These are phyloP conservation scores for Kwoniella newhampshirensis DNA, from an alignment of 768 basidiomycete species.

Conservation along the genomic window DNA sequence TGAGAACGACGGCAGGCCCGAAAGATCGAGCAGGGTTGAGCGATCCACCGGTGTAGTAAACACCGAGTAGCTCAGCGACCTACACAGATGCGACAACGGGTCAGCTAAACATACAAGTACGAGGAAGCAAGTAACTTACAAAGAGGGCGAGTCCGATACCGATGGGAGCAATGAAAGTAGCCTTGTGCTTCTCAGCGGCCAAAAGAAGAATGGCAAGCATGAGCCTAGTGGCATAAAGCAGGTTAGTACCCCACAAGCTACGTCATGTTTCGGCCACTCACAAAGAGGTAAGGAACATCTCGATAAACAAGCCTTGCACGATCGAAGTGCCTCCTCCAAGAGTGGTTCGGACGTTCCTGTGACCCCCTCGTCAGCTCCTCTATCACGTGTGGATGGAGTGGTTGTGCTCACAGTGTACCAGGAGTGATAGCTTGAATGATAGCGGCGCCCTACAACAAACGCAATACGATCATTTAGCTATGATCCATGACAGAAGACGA, in stretches of 20 bases:
- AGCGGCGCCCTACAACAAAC: constrained; percentile 35
- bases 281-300: constrained; percentile 54
- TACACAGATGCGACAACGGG: constrained; percentile 1
- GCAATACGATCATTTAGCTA: not conserved
- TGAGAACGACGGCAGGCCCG: constrained; percentile 47
- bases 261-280: constrained; percentile 10
- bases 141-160: constrained; percentile 55
- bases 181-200: constrained; percentile 54
- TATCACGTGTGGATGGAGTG: not conserved
- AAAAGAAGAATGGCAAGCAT: constrained; percentile 46
- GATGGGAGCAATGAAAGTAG: constrained; percentile 56
- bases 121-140: not conserved
- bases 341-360: constrained; percentile 37
- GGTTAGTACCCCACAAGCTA: constrained; percentile 4
- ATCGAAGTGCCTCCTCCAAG: constrained; percentile 47
- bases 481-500: not conserved
- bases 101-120: constrained; percentile 3
- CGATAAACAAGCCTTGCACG: constrained; percentile 53
- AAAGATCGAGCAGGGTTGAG: constrained; percentile 51
- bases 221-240: constrained; percentile 20
- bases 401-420: constrained; percentile 39
- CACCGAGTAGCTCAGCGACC: constrained; percentile 50
- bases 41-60: constrained; percentile 53
- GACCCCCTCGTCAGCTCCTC: not conserved
- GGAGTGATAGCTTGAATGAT: constrained; percentile 51